Percentiles rank a stretch among this genome's conserved stretches.
These are phyloP conservation scores for Platanthera zijinensis DNA, from an alignment of 106 monocot genomes.

Conservation along the genomic window DNA sequence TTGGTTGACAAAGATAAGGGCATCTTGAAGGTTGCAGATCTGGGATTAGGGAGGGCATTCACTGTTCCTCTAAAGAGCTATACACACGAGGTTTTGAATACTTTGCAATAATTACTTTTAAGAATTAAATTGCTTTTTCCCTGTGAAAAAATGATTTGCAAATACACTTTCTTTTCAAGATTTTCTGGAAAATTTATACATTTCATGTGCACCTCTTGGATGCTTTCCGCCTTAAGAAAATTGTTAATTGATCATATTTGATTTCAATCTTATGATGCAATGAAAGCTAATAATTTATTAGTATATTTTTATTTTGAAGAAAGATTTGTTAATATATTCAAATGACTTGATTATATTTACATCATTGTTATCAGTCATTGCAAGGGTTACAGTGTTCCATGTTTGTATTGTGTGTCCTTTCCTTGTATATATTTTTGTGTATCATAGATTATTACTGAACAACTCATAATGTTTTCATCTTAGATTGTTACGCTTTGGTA, in stretches of 20 bases:
- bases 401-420: not conserved
- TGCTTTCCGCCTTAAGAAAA: not conserved
- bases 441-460: not conserved
- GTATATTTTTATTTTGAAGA: not conserved
- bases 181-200: not conserved
- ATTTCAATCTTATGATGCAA: not conserved
- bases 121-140: not conserved
- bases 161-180: no score
- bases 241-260: not conserved
- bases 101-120: not conserved
- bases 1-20: conserved; percentile 95
- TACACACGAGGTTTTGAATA: conserved; percentile 73
- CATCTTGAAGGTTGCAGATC: conserved; percentile 90
- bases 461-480: not conserved
- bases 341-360: no score
- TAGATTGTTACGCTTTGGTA: conserved; percentile 99
- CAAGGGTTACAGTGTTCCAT: no score
- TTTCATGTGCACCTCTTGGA: not conserved
- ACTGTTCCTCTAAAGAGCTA: conserved; percentile 92
- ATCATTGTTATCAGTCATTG: no score
- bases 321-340: no score
- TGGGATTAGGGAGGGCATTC: conserved; percentile 92
- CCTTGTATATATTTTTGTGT: not conserved
- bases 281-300: not conserved
- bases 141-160: not conserved